Evolutionary conservation across 495 filamentous ascomycete species (phyloP), one percentile per base, ranked within the genome.

Genomic region (Bryoglossum gracile): DNA sequence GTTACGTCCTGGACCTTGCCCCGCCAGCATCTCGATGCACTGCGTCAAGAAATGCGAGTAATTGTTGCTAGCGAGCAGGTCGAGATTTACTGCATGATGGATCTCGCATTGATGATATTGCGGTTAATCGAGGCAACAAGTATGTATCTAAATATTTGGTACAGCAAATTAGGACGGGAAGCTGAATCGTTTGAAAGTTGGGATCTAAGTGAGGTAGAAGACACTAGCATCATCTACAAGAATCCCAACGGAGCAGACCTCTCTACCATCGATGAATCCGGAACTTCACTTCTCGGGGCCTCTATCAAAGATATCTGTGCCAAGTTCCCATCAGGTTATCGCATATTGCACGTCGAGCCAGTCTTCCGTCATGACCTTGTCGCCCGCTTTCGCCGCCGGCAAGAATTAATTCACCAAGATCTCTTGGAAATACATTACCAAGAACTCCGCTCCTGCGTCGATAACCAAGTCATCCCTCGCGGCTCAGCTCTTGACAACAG

Each of bases 331-430:
- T 22, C 49, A 17, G 28, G 43, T 5, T 67, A 62, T 38, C 56
- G 66, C n/a, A 58, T 70, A 43, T 61, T 71, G 13, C 68, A 71
- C 34, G 61, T 67, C 17, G 68, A 72, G 35, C 64, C 62, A 16
- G 53, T 72, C 17, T 42, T 72, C 14, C 59, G 68, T 8, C 45
- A 19, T 10, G 60, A 69, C 41, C 55, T 72, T 0, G 36, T 47
- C 9, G 34, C n/a, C 19, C 59, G 49, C 6, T 69, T 69, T 28
- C 38, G 61, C 13, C 32, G 43, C 9, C 55, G 56, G 28, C 65
- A 62, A 22, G 9, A 46, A 3, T 34, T 60, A 11, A 61, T 69
- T 26, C 48, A 54, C n/a, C 25, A 56, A n/a, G 46, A 60, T 22
- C 42, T 69, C 16, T 25, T 52, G 40, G 16, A 48, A 48, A 23